Conservation (phyloP, 1,284 basidiomycete genomes). For the Heterobasidion irregulare region DNA sequence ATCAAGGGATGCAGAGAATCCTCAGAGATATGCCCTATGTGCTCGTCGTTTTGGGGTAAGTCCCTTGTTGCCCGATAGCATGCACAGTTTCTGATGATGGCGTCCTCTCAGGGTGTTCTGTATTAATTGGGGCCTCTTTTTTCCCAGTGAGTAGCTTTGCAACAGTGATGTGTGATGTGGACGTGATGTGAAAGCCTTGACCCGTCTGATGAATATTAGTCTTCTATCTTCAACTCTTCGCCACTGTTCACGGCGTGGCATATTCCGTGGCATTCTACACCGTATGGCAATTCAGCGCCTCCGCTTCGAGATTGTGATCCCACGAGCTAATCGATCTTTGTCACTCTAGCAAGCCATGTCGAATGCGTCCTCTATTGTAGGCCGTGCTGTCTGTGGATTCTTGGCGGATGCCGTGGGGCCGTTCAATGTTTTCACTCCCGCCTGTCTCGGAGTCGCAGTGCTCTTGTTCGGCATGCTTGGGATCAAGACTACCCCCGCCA, state of each 20-base stretch:
- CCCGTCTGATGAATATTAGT: slow-evolving; percentile 13
- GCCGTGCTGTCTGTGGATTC: too few species aligned
- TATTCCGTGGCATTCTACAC: slow-evolving; percentile 28
- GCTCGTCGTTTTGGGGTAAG: slow-evolving; percentile 1
- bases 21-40: slow-evolving; percentile 5
- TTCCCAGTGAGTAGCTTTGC: slow-evolving; percentile 16
- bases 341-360: too few species aligned
- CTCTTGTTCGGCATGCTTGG: too few species aligned
- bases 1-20: background rate
- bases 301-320: too few species aligned
- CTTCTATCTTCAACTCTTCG: slow-evolving; percentile 38
- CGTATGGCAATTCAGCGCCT: slow-evolving; percentile 14
- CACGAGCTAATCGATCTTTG: too few species aligned
- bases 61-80: background rate
- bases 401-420: too few species aligned
- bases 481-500: too few species aligned
- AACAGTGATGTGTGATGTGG: background rate
- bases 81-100: background rate
- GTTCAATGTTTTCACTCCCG: too few species aligned
- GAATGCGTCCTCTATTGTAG: too few species aligned
- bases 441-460: too few species aligned
- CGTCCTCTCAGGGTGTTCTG: slow-evolving; percentile 8
- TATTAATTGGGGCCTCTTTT: slow-evolving; percentile 28
- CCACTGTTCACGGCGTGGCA: slow-evolving; percentile 26
- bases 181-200: background rate